A percentile compares a stretch with the other conserved stretches of the same genome.
Evolutionary conservation across 805 yeast species (phyloP).

Genomic region (Saccharomycopsis malanga): DNA sequence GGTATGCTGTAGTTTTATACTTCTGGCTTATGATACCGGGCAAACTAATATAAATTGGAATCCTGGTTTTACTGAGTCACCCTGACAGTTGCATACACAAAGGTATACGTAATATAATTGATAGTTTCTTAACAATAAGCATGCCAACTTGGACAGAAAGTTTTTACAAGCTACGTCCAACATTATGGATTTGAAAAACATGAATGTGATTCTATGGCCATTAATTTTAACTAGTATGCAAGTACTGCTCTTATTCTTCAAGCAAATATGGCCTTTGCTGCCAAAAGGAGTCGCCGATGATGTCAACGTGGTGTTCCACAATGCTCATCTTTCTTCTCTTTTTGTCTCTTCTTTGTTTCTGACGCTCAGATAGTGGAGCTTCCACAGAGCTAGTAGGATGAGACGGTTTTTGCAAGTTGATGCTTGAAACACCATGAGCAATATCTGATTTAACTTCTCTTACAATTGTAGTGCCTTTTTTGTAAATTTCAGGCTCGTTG

Average conservation of each 20-base stretch:
- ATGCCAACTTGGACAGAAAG: too few relatives aligned
- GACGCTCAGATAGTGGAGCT: conserved; percentile 33
- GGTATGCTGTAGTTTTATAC: too few relatives aligned
- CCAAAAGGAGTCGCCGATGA: conserved; percentile 65
- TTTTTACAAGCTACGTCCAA: too few relatives aligned
- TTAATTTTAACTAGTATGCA: too few relatives aligned
- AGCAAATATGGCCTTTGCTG: conserved; percentile 32
- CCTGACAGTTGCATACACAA: too few relatives aligned
- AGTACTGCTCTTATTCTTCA: neutral
- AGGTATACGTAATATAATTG: too few relatives aligned
- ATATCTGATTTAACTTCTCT: conserved; percentile 35
- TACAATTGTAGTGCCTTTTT: conserved; percentile 68
- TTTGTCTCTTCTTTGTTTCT: conserved; percentile 43
- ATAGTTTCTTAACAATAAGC: too few relatives aligned
- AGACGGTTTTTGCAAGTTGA: neutral
- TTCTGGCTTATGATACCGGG: too few relatives aligned
- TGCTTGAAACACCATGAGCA: neutral
- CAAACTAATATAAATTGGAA: too few relatives aligned
- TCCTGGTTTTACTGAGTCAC: too few relatives aligned
- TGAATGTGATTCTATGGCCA: too few relatives aligned
- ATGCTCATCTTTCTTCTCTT: conserved; percentile 42
- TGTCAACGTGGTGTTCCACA: conserved; percentile 45
- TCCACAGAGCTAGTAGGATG: conserved; percentile 5
- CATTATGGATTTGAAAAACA: too few relatives aligned
- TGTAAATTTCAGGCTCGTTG: conserved; percentile 79